A percentile compares a stretch with the other conserved stretches of the same genome.
phyloP scores from a whole-genome alignment of 495 filamentous ascomycete genomes.

The Xeromyces bisporus region DNA sequence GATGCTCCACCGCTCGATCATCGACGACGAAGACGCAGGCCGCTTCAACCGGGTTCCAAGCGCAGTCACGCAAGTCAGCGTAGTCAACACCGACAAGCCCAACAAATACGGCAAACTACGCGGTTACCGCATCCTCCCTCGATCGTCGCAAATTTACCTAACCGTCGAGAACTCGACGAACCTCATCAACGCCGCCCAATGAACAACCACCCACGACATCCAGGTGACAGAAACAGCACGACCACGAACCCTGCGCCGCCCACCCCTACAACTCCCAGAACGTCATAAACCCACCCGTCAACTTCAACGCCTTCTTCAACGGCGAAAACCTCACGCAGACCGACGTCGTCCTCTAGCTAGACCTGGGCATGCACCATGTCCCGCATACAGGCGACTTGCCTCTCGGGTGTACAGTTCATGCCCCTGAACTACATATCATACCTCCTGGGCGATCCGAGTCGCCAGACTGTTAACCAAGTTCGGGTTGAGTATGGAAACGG shows the following conservation, averaged over 20 bases:
- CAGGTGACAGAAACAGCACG: slow-evolving; percentile 34
- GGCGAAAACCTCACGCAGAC: slow-evolving; percentile 35
- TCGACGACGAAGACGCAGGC: slow-evolving; percentile 29
- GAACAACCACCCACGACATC: slow-evolving; percentile 32
- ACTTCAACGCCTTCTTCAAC: slow-evolving; percentile 39
- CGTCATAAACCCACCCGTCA: slow-evolving; percentile 30
- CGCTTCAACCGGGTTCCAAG: slow-evolving; percentile 36
- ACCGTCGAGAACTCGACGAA: slow-evolving; percentile 32
- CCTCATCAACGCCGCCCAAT: slow-evolving; percentile 28
- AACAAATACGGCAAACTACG: slow-evolving; percentile 38
- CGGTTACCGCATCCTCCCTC: slow-evolving; percentile 36
- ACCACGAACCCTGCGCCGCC: slow-evolving; percentile 32
- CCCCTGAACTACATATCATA: slow-evolving; percentile 37
- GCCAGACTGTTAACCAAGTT: slow-evolving; percentile 20
- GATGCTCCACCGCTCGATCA: slow-evolving; percentile 26
- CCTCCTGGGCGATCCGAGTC: slow-evolving; percentile 13
- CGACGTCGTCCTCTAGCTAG: slow-evolving; percentile 25
- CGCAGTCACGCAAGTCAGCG: slow-evolving; percentile 28
- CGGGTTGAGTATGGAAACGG: slow-evolving; percentile 25
- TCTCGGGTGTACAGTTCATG: slow-evolving; percentile 24
- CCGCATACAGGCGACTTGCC: slow-evolving; percentile 39
- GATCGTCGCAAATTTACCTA: slow-evolving; percentile 25
- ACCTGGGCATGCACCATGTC: slow-evolving; percentile 40
- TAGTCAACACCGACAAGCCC: slow-evolving; percentile 33
- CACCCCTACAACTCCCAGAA: slow-evolving; percentile 32